Percentiles rank a stretch among this genome's conserved stretches.
phyloP scores from a whole-genome alignment of 768 basidiomycete species.

The Leccinum sublutescens region DNA sequence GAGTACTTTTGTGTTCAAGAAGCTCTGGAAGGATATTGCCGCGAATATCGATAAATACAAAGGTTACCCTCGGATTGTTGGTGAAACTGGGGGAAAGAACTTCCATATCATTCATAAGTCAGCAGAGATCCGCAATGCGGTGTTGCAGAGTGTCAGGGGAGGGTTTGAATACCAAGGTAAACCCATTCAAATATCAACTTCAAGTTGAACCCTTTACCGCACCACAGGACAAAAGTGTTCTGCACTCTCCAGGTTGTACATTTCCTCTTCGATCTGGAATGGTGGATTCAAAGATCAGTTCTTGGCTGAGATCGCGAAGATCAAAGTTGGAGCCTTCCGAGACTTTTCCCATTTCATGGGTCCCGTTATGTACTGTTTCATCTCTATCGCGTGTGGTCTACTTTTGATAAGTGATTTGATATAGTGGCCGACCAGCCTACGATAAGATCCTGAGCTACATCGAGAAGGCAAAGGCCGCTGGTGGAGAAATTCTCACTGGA shows the following conservation, averaged over 20 bases:
- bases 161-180: slow-evolving; percentile 96
- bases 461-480: slow-evolving; percentile 80
- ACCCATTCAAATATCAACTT: background rate
- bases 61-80: slow-evolving; percentile 92
- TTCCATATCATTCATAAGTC: slow-evolving; percentile 91
- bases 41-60: slow-evolving; percentile 83
- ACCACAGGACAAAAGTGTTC: slow-evolving; percentile 90
- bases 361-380: slow-evolving; percentile 77
- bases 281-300: slow-evolving; percentile 82
- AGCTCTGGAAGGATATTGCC: slow-evolving; percentile 95
- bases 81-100: slow-evolving; percentile 99
- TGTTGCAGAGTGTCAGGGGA: slow-evolving; percentile 78
- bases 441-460: slow-evolving; percentile 85
- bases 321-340: slow-evolving; percentile 75
- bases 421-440: slow-evolving; percentile 79
- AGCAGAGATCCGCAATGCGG: slow-evolving; percentile 89
- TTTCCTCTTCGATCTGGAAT: slow-evolving; percentile 84
- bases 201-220: background rate
- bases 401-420: background rate
- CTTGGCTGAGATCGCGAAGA: slow-evolving; percentile 72
- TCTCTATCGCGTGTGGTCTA: background rate
- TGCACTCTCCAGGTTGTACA: slow-evolving; percentile 88
- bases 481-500: slow-evolving; percentile 87
- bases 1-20: slow-evolving; percentile 90
- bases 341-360: slow-evolving; percentile 91